These are phyloP conservation scores for rapeseed (Brassica napus) DNA, from an alignment of 345 rosid species.

Conservation along the genomic window DNA sequence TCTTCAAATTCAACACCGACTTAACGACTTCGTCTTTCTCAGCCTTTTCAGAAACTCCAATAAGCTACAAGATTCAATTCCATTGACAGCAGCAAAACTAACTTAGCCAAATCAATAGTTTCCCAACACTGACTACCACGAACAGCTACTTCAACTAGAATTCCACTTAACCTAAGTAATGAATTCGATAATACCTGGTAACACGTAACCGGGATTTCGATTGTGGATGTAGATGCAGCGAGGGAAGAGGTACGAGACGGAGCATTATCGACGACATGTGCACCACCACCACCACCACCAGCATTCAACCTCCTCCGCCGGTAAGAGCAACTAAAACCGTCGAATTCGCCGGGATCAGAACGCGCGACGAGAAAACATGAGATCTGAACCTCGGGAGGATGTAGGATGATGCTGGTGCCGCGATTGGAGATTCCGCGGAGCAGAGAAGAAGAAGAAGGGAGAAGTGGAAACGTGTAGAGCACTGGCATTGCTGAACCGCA, in stretches of 20 bases:
- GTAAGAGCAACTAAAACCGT: conserved; percentile 28
- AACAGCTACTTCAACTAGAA: background rate
- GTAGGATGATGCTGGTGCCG: conserved; percentile 17
- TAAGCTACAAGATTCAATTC: conserved; percentile 52
- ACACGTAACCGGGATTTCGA: conserved; percentile 75
- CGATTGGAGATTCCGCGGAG: conserved; percentile 35
- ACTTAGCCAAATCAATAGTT: background rate
- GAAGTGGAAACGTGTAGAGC: conserved; percentile 31
- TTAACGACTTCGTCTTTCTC: conserved; percentile 97
- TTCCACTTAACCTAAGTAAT: conserved; percentile 1
- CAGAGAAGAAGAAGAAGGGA: conserved; percentile 39
- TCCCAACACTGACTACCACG: background rate
- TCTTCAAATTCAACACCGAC: conserved; percentile 72
- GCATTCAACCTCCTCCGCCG: conserved; percentile 39
- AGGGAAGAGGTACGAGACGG: conserved; percentile 32
- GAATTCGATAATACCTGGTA: conserved; percentile 55
- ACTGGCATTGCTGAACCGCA: conserved; percentile 38
- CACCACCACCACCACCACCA: conserved; percentile 22
- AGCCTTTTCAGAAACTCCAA: conserved; percentile 71
- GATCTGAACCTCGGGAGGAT: conserved; percentile 35
- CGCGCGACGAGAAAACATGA: conserved; percentile 19
- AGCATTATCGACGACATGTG: conserved; percentile 55
- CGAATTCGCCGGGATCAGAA: conserved; percentile 21
- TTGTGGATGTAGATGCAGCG: conserved; percentile 36
- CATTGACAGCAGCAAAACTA: background rate